These are phyloP conservation scores for Fraxinus cuspidata DNA, from an alignment of 257 asterid genomes.

Conservation along the genomic window DNA sequence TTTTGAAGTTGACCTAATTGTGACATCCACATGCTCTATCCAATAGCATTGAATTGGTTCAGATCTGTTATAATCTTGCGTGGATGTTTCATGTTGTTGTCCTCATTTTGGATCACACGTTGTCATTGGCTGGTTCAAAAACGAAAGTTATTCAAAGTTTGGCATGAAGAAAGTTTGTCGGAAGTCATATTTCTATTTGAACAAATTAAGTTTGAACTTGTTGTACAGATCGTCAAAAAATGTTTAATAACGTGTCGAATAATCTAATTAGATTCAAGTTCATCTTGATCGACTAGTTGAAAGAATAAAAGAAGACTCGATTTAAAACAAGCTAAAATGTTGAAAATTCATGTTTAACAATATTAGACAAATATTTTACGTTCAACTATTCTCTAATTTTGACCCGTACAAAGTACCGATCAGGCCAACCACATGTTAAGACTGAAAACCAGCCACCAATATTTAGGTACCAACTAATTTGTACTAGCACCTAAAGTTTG, in stretches of 20 bases:
- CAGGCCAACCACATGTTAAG: too few relatives aligned
- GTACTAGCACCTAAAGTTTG: too few relatives aligned
- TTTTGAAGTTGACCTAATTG: conserved; percentile 7
- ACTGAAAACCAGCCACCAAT: too few relatives aligned
- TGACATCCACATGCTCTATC: conserved; percentile 7
- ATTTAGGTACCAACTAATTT: too few relatives aligned
- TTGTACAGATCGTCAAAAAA: not conserved
- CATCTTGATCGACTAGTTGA: not conserved
- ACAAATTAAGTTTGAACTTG: not conserved
- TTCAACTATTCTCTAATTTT: too few relatives aligned
- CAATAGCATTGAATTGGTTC: not conserved
- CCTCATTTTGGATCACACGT: not conserved
- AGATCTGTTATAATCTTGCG: not conserved
- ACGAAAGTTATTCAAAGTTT: not conserved
- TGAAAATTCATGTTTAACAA: too few relatives aligned
- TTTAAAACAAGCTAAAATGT: not conserved
- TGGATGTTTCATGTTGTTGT: conserved; percentile 5
- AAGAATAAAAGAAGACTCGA: too few relatives aligned
- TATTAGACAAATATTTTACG: too few relatives aligned
- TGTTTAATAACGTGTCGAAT: not conserved
- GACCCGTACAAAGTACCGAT: too few relatives aligned
- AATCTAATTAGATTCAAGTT: not conserved
- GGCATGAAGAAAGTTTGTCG: not conserved
- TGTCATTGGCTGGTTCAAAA: not conserved
- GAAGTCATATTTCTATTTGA: not conserved